Conservation (phyloP, 495 filamentous ascomycete species). For the Lichina pygmaea region DNA sequence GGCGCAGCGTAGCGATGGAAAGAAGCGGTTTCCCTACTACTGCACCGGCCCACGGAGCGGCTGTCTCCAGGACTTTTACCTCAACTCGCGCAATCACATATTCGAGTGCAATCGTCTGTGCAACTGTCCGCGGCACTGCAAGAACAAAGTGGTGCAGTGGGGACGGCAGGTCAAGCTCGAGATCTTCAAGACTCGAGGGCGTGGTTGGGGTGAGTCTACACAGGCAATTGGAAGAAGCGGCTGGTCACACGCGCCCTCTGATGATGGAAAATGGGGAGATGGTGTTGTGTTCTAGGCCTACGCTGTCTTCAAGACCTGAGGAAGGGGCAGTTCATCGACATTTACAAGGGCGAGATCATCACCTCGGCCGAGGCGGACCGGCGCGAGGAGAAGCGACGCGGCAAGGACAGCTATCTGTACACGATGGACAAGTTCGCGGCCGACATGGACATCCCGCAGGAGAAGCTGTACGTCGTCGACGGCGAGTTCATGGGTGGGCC, state of each 20-base stretch:
- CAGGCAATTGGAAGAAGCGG: background rate
- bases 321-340: slow-evolving; percentile 65
- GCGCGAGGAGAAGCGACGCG: slow-evolving; percentile 22
- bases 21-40: slow-evolving; percentile 16
- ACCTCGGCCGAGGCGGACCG: slow-evolving; percentile 36
- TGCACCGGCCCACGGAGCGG: slow-evolving; percentile 15
- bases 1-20: slow-evolving; percentile 6
- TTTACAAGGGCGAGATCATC: slow-evolving; percentile 74
- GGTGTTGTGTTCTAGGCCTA: slow-evolving; percentile 22
- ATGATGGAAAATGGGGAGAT: background rate
- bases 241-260: background rate
- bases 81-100: slow-evolving; percentile 31
- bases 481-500: slow-evolving; percentile 28
- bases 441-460: slow-evolving; percentile 5
- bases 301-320: slow-evolving; percentile 37
- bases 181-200: slow-evolving; percentile 51
- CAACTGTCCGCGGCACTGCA: slow-evolving; percentile 35
- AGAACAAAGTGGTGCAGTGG: slow-evolving; percentile 55
- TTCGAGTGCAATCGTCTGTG: slow-evolving; percentile 66
- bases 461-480: slow-evolving; percentile 25
- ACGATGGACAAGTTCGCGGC: slow-evolving; percentile 54
- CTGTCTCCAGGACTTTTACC: slow-evolving; percentile 17
- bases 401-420: slow-evolving; percentile 54
- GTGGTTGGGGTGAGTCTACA: slow-evolving; percentile 48
- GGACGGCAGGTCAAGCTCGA: slow-evolving; percentile 50